phyloP scores from a whole-genome alignment of 306 rosid species.

The Alnus glutinosa region DNA sequence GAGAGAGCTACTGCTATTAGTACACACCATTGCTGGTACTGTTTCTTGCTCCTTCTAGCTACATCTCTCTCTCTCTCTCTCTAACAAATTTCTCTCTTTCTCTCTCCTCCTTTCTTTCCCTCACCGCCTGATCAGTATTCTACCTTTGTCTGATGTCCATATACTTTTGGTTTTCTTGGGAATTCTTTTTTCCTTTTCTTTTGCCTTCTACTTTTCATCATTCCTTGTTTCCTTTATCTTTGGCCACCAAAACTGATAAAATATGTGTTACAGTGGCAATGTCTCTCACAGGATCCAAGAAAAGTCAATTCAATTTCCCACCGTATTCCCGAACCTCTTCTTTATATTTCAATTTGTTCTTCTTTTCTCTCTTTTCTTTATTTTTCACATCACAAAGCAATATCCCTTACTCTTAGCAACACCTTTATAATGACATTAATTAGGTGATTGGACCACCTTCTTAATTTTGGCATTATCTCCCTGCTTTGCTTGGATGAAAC shows the following conservation, averaged over 20 bases:
- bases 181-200: constrained; percentile 63
- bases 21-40: constrained; percentile 18
- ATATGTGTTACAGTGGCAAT: constrained; percentile 52
- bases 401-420: too few relatives aligned
- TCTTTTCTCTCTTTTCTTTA: background rate
- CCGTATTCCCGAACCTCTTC: constrained; percentile 37
- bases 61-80: too few relatives aligned
- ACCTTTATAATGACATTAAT: too few relatives aligned
- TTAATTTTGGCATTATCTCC: too few relatives aligned
- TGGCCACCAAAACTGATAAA: constrained; percentile 53
- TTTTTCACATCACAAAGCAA: background rate
- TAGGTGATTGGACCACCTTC: too few relatives aligned
- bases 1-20: constrained; percentile 21
- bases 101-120: constrained; percentile 13
- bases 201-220: constrained; percentile 88
- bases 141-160: constrained; percentile 76
- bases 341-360: constrained; percentile 12
- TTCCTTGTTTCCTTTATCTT: constrained; percentile 87
- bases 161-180: constrained; percentile 69
- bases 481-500: too few relatives aligned
- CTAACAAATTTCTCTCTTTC: background rate
- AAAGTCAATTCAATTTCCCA: constrained; percentile 77
- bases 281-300: constrained; percentile 94
- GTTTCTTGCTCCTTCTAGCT: constrained; percentile 15
- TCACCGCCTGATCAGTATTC: constrained; percentile 32